phyloP scores from a whole-genome alignment of 192 early-diverging fungal species.

The Coemansia sp. region DNA sequence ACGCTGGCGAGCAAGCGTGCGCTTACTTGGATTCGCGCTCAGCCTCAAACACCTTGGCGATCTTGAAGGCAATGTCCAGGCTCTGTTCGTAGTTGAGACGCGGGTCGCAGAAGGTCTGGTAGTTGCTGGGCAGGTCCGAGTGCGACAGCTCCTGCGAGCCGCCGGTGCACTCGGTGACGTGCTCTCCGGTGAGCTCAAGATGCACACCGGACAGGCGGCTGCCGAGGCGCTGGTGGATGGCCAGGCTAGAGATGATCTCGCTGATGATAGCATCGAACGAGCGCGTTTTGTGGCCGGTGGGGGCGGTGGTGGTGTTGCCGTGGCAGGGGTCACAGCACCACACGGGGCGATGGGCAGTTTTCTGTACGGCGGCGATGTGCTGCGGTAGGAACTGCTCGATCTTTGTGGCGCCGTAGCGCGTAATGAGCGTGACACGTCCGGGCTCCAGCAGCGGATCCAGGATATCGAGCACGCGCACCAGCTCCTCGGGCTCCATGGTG shows the following conservation, averaged over 20 bases:
- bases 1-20: too few species aligned
- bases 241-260: constrained; percentile 81
- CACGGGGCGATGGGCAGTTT: constrained; percentile 80
- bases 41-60: constrained; percentile 82
- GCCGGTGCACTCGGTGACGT: constrained; percentile 94
- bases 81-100: constrained; percentile 97
- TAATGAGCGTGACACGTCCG: constrained; percentile 94
- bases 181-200: constrained; percentile 93
- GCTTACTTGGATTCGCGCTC: constrained; percentile 34
- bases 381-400: constrained; percentile 77
- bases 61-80: constrained; percentile 93
- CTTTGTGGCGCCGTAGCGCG: constrained; percentile 86
- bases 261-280: constrained; percentile 83
- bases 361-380: constrained; percentile 88
- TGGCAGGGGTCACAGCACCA: constrained; percentile 99
- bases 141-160: constrained; percentile 95
- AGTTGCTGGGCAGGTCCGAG: constrained; percentile 79
- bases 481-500: constrained; percentile 81
- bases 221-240: constrained; percentile 70
- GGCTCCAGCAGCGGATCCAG: constrained; percentile 82
- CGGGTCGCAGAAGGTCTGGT: constrained; percentile 96
- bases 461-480: constrained; percentile 78
- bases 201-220: constrained; percentile 90
- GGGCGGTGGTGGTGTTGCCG: constrained; percentile 88
- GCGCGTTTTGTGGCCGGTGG: constrained; percentile 85